These are phyloP conservation scores for Candida lessepsii DNA, from an alignment of 805 yeast species.

Conservation along the genomic window DNA sequence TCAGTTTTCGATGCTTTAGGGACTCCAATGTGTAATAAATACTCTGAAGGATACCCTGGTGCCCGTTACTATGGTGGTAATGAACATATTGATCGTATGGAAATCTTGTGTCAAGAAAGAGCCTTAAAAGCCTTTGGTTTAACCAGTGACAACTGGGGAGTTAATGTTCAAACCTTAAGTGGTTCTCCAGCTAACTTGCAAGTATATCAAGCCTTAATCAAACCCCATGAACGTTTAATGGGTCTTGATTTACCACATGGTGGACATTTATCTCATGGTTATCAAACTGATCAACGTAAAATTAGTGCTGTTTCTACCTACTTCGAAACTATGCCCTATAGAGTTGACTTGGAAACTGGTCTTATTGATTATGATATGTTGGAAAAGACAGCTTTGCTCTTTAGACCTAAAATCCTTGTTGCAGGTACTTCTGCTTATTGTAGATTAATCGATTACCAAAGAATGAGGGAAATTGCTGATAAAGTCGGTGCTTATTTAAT, in stretches of 20 bases:
- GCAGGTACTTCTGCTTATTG: conserved; percentile 98
- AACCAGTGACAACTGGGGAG: conserved; percentile 89
- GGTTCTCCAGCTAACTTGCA: conserved; percentile 97
- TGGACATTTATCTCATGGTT: conserved; percentile 97
- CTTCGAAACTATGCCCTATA: conserved; percentile 97
- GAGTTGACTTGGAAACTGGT: conserved; percentile 83
- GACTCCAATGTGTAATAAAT: conserved; percentile 95
- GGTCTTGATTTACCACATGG: conserved; percentile 98
- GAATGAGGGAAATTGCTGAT: conserved; percentile 89
- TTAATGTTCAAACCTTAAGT: conserved; percentile 90
- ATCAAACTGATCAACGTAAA: conserved; percentile 86
- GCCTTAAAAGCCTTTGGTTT: conserved; percentile 82
- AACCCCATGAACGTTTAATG: conserved; percentile 91
- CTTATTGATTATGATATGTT: conserved; percentile 87
- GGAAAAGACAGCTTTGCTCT: conserved; percentile 76
- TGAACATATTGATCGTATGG: conserved; percentile 89
- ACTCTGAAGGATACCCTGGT: conserved; percentile 98
- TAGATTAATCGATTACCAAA: conserved; percentile 82
- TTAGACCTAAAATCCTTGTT: conserved; percentile 91
- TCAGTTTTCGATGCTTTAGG: conserved; percentile 94
- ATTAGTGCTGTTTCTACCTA: conserved; percentile 90
- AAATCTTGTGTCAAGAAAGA: conserved; percentile 83
- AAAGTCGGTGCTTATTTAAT: conserved; percentile 89
- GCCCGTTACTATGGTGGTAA: conserved; percentile 98
- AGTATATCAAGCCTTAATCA: conserved; percentile 84